Evolutionary conservation across 441 rosid species (phyloP).

Genomic region (Eutrema salsugineum): DNA sequence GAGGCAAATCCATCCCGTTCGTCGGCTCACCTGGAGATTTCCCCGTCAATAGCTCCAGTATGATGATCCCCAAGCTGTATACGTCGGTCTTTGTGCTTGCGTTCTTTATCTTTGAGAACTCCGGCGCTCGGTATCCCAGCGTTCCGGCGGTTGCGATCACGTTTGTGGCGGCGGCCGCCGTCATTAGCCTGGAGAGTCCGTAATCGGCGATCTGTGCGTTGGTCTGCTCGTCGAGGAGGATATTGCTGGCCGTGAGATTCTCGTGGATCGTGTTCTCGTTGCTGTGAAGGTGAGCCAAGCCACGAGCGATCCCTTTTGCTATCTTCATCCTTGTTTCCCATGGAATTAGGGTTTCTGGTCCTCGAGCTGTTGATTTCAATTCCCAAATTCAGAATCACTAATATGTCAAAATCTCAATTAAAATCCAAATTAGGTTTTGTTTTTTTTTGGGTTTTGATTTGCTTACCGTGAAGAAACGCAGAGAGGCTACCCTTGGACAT

Average conservation of each 20-base stretch:
- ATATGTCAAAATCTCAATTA: background rate
- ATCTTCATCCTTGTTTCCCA: constrained; percentile 71
- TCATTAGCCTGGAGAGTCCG: constrained; percentile 66
- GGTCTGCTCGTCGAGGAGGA: constrained; percentile 56
- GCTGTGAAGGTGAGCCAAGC: constrained; percentile 56
- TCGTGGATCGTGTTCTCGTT: constrained; percentile 56
- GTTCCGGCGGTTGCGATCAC: constrained; percentile 65
- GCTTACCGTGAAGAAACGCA: constrained; percentile 66
- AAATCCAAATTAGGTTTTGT: background rate
- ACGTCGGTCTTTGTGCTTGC: constrained; percentile 62
- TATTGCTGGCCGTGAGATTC: constrained; percentile 66
- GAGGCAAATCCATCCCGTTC: constrained; percentile 67
- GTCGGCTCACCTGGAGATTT: constrained; percentile 63
- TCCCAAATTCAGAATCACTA: background rate
- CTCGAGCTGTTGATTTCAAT: constrained; percentile 46
- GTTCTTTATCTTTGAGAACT: constrained; percentile 58
- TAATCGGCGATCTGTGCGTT: constrained; percentile 61
- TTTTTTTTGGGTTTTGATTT: no score
- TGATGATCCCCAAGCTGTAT: constrained; percentile 63
- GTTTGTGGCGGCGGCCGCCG: constrained; percentile 55
- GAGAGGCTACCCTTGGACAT: constrained; percentile 68
- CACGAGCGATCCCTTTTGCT: constrained; percentile 49
- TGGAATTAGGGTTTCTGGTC: constrained; percentile 56
- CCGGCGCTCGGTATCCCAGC: constrained; percentile 67
- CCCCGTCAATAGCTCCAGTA: constrained; percentile 63